Evolutionary conservation across 78 protist genomes (phyloP).

Genomic region (Dictyostelium capitatum): DNA sequence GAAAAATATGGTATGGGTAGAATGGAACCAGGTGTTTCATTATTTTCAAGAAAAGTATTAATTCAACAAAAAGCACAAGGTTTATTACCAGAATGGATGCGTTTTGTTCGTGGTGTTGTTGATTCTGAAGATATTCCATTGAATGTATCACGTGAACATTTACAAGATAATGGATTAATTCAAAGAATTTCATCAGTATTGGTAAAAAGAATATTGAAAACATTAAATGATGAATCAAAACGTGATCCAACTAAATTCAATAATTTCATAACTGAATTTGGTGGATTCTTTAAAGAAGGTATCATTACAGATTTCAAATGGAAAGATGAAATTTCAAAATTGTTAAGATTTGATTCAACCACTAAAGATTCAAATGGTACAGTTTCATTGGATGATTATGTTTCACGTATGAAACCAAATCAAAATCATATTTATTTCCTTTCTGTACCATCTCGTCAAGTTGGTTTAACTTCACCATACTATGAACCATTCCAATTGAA

Average conservation of each 20-base stretch:
- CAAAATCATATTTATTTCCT: slow-evolving; percentile 93
- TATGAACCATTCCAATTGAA: slow-evolving; percentile 90
- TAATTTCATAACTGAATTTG: slow-evolving; percentile 85
- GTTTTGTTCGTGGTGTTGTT: slow-evolving; percentile 93
- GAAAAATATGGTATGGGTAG: slow-evolving; percentile 94
- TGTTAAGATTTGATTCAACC: slow-evolving; percentile 89
- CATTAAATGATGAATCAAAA: slow-evolving; percentile 71
- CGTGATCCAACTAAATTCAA: slow-evolving; percentile 81
- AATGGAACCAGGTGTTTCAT: slow-evolving; percentile 93
- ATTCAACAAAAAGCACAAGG: slow-evolving; percentile 86
- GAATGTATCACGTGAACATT: slow-evolving; percentile 94
- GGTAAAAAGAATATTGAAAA: slow-evolving; percentile 80
- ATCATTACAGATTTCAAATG: slow-evolving; percentile 85
- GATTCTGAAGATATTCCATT: slow-evolving; percentile 97
- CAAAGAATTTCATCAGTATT: slow-evolving; percentile 51
- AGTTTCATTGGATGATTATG: slow-evolving; percentile 87
- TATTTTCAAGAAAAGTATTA: slow-evolving; percentile 93
- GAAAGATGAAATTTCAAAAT: slow-evolving; percentile 79
- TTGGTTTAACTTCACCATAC: slow-evolving; percentile 91
- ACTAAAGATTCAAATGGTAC: background rate
- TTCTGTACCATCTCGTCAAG: slow-evolving; percentile 78
- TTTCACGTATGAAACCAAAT: slow-evolving; percentile 86
- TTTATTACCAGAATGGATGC: slow-evolving; percentile 95
- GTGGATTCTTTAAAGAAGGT: slow-evolving; percentile 91
- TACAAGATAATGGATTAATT: slow-evolving; percentile 93